Percentiles rank a stretch among this genome's conserved stretches.
These are phyloP conservation scores for Striga asiatica DNA, from an alignment of 257 asterid genomes.

Conservation along the genomic window DNA sequence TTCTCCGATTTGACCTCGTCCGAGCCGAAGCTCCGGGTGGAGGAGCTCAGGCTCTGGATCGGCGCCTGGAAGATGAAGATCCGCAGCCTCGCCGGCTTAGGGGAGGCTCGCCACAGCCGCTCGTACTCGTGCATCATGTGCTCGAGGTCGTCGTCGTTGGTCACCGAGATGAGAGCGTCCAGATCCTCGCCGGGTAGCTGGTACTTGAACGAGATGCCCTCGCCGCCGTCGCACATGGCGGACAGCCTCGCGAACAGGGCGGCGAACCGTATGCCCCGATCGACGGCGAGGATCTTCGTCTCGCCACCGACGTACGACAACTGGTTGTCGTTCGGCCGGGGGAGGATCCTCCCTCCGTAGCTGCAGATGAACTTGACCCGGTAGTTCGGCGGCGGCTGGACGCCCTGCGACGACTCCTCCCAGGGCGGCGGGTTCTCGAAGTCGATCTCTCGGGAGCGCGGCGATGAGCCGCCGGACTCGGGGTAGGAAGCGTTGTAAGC, in stretches of 20 bases:
- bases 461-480: conserved; percentile 85
- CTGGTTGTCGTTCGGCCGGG: conserved; percentile 85
- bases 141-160: conserved; percentile 86
- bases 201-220: conserved; percentile 59
- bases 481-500: conserved; percentile 63
- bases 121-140: conserved; percentile 93
- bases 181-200: conserved; percentile 96
- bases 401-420: conserved; percentile 64
- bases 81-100: conserved; percentile 71
- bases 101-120: conserved; percentile 52
- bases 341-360: conserved; percentile 83
- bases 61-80: conserved; percentile 52
- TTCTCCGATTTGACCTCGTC: conserved; percentile 73
- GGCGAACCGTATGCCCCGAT: conserved; percentile 46
- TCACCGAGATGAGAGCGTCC: conserved; percentile 86
- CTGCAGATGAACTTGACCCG: conserved; percentile 91
- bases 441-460: conserved; percentile 79
- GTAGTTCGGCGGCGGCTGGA: conserved; percentile 32
- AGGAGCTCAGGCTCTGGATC: conserved; percentile 25
- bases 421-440: conserved; percentile 72
- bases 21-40: conserved; percentile 59
- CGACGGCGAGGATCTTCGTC: conserved; percentile 77
- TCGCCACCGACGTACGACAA: conserved; percentile 87
- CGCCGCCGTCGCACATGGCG: conserved; percentile 41
- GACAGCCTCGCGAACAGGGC: conserved; percentile 48